These are phyloP conservation scores for Daldinia vernicosa DNA, from an alignment of 495 filamentous ascomycete species.

Conservation along the genomic window DNA sequence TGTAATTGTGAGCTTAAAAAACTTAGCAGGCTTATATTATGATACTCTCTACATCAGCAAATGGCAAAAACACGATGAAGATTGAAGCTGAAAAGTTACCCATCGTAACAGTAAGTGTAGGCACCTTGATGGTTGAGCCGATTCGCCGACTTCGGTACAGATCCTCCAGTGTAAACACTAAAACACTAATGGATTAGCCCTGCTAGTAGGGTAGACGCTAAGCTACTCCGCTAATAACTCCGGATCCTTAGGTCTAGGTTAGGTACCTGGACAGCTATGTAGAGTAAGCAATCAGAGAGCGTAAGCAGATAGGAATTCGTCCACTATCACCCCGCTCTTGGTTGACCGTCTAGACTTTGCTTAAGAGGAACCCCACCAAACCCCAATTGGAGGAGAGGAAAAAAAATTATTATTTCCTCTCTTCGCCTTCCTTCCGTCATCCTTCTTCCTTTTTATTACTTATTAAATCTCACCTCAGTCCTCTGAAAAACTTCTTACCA, in stretches of 20 bases:
- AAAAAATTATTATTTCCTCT: constrained; percentile 22
- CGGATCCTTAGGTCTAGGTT: constrained; percentile 12
- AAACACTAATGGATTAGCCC: not conserved
- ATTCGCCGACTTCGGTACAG: constrained; percentile 40
- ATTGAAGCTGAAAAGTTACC: not conserved
- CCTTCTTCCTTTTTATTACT: not conserved
- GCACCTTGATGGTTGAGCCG: constrained; percentile 30
- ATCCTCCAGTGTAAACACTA: constrained; percentile 9
- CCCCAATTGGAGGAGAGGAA: constrained; percentile 15
- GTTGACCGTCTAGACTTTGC: constrained; percentile 8
- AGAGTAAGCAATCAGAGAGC: constrained; percentile 5
- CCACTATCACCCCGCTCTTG: constrained; percentile 32
- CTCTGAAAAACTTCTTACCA: not conserved
- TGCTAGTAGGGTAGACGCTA: not conserved
- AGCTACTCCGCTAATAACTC: constrained; percentile 37
- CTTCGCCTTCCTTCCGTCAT: constrained; percentile 2
- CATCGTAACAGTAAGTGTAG: not conserved
- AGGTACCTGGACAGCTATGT: not conserved
- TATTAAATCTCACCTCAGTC: constrained; percentile 2
- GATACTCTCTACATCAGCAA: not conserved
- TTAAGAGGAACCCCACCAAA: constrained; percentile 38
- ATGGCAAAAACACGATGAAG: not conserved
- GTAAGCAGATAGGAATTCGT: constrained; percentile 11
- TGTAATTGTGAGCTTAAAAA: not conserved
- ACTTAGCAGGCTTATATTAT: not conserved